These are phyloP conservation scores for Debaryomyces singareniensis DNA, from an alignment of 1,139 yeast genomes.

Conservation along the genomic window DNA sequence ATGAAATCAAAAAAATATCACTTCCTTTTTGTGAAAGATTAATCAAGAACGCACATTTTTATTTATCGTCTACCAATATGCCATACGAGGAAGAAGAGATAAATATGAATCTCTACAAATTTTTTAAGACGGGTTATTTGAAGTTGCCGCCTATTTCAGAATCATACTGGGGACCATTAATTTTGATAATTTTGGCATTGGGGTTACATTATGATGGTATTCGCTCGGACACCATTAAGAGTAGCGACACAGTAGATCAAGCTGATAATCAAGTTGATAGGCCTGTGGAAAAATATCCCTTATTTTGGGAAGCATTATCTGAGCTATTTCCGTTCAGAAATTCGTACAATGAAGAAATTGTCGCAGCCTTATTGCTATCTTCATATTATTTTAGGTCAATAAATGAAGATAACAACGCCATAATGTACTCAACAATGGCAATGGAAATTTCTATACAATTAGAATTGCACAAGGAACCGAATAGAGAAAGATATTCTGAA, in stretches of 20 bases:
- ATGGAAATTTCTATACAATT: constrained; percentile 12
- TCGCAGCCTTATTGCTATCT: constrained; percentile 10
- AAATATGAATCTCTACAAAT: background rate
- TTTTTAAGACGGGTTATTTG: background rate
- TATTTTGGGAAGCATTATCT: constrained; percentile 1
- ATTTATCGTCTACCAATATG: constrained; percentile 3
- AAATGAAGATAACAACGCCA: constrained; percentile 12
- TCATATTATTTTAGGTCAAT: constrained; percentile 13
- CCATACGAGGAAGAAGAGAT: constrained; percentile 2
- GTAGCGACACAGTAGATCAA: background rate
- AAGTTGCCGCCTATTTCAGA: background rate
- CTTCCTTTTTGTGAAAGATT: background rate
- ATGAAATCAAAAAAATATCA: constrained; percentile 1
- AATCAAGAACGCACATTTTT: constrained; percentile 1
- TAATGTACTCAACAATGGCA: constrained; percentile 13
- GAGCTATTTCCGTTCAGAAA: constrained; percentile 7
- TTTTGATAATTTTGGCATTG: constrained; percentile 8
- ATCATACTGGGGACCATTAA: constrained; percentile 1
- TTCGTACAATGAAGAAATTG: constrained; percentile 5
- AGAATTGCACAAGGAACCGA: constrained; percentile 7
- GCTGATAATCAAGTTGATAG: background rate
- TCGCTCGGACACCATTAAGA: background rate
- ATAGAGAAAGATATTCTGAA: constrained; percentile 1
- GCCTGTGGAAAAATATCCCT: background rate
- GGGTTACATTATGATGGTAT: constrained; percentile 3